Conservation (phyloP, 2,329 filamentous ascomycete genomes). For the Calcarisporium arbuscula region DNA sequence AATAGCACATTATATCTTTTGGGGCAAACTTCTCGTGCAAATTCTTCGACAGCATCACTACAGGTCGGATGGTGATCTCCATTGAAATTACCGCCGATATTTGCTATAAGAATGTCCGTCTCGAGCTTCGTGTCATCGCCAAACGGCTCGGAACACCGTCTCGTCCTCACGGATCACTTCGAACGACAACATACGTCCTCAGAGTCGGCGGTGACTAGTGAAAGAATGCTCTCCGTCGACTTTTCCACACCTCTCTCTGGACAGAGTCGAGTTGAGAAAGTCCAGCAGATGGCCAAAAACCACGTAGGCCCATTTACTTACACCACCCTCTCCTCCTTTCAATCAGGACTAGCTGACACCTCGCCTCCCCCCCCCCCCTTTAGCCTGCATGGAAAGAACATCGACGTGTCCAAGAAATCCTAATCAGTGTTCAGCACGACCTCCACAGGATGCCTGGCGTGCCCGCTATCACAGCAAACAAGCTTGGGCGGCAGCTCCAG, state of each 20-base stretch:
- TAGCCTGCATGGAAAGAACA: constrained; percentile 30
- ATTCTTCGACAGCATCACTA: too few species aligned
- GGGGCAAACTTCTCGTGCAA: too few species aligned
- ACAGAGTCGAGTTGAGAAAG: constrained; percentile 26
- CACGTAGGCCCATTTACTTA: constrained; percentile 27
- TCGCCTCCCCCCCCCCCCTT: too few species aligned
- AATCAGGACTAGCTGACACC: background rate
- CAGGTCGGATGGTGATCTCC: too few species aligned
- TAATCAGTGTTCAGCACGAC: constrained; percentile 30
- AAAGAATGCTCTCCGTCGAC: constrained; percentile 30
- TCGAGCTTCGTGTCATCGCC: too few species aligned
- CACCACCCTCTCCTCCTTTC: background rate
- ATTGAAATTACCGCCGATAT: too few species aligned
- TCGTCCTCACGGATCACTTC: too few species aligned
- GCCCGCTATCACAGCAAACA: constrained; percentile 25
- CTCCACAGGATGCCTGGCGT: constrained; percentile 34
- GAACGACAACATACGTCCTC: too few species aligned
- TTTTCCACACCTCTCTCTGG: constrained; percentile 33
- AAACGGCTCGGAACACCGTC: too few species aligned
- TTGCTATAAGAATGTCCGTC: too few species aligned
- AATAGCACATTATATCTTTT: too few species aligned
- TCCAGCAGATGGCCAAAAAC: constrained; percentile 32
- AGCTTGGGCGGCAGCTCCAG: constrained; percentile 27
- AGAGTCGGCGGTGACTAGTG: background rate
- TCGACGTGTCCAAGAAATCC: constrained; percentile 26